Conservation (phyloP, 495 filamentous ascomycete genomes). For the Tuber brumale region DNA sequence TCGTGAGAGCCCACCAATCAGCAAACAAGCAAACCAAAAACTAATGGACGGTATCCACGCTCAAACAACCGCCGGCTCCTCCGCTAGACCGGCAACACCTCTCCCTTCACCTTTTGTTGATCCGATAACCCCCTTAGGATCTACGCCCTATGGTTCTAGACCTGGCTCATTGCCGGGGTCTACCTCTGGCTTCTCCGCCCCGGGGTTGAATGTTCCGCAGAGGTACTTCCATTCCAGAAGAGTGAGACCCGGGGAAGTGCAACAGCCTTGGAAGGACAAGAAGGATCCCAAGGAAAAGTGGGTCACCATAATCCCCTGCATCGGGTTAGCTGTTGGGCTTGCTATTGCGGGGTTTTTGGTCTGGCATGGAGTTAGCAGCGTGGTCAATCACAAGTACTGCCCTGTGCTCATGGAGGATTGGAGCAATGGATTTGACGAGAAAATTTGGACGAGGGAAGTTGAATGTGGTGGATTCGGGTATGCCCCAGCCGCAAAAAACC, state of each 20-base stretch:
- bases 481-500: constrained; percentile 31
- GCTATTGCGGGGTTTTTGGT: constrained; percentile 60
- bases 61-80: constrained; percentile 3
- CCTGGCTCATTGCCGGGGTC: constrained; percentile 30
- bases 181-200: constrained; percentile 40
- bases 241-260: constrained; percentile 61
- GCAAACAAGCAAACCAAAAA: background rate
- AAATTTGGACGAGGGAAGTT: constrained; percentile 69
- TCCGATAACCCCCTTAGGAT: constrained; percentile 18
- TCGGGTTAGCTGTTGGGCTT: constrained; percentile 61
- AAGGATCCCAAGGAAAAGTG: constrained; percentile 75
- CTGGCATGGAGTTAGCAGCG: constrained; percentile 61
- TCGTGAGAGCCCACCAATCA: background rate
- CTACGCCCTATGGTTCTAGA: constrained; percentile 22
- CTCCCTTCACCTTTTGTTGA: constrained; percentile 16
- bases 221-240: constrained; percentile 71
- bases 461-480: constrained; percentile 81
- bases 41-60: constrained; percentile 22
- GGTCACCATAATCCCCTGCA: constrained; percentile 69
- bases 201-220: constrained; percentile 38
- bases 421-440: constrained; percentile 52
- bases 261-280: constrained; percentile 63
- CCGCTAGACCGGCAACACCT: constrained; percentile 13
- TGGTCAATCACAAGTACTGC: constrained; percentile 70
- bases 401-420: constrained; percentile 65